Evolutionary conservation across 2,329 filamentous ascomycete genomes (phyloP), one percentile per base, ranked within the genome.

Genomic region (Fusarium sp.): DNA sequence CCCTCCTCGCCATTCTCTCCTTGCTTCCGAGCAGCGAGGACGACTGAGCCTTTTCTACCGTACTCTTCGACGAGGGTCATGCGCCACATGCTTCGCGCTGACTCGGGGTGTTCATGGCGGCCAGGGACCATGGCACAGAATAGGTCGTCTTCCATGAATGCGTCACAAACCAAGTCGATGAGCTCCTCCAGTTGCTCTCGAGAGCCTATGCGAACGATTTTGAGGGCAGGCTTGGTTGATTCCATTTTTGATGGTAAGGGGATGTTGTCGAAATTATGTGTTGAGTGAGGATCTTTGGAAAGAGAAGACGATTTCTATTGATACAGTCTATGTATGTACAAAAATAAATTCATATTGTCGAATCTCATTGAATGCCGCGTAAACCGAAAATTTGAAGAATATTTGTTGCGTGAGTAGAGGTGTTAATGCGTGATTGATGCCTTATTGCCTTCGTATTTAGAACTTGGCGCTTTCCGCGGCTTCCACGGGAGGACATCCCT

Each of bases 71-170:
- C 46, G 13, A 70, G 26, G 6, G 52, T 50, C 6, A 23, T 40
- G 2, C 15, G 18, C 67, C 67, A 70, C 26, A 70, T 55, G 15
- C 44, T 23, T 13, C 50, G 61, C 18, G 60, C 69, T 4, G 52
- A 27, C 14, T 70, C 67, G 2, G 67, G 67, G 3, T 70, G 10
- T 7, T 70, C 37, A 11, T 52, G 30, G 6, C 38, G 67, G 1
- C 46, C 40, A 7, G 67, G 67, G 7, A 70, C 38, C 6, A 70
- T 40, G 3, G 49, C 52, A 6, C 49, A 33, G 14, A 62, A 67
- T 6, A 62, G 15, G 13, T 44, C 33, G 6, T 70, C 67, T 17
- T 70, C 32, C 7, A 53, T 56, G 33, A 70, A 70, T 7, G 63
- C 26, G 13, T 70, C 54, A 7, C 41, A 56, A 7, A 57, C 26